A percentile compares a stretch with the other conserved stretches of the same genome.
phyloP scores from a whole-genome alignment of 768 basidiomycete genomes.

The Tylopilus vinaceipallidus region DNA sequence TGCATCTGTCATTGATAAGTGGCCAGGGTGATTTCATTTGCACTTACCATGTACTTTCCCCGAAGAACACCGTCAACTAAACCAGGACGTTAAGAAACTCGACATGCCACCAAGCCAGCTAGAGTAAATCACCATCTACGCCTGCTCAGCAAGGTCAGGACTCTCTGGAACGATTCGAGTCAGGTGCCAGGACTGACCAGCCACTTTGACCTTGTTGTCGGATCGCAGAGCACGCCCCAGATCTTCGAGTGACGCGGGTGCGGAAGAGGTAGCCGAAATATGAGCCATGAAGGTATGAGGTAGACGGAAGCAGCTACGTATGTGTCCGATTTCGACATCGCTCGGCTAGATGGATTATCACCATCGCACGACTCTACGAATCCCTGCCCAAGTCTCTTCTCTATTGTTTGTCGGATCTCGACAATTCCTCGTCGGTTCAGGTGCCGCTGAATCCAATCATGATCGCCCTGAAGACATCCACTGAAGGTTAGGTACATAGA shows the following conservation, averaged over 20 bases:
- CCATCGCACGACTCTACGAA: conserved; percentile 32
- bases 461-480: background rate
- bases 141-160: conserved; percentile 32
- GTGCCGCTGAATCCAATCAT: conserved; percentile 34
- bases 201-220: conserved; percentile 91
- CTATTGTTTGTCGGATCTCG: conserved; percentile 48
- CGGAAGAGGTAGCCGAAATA: conserved; percentile 26
- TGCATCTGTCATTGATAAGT: conserved; percentile 32
- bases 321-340: too few relatives aligned
- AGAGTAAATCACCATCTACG: conserved; percentile 59
- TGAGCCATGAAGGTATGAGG: conserved; percentile 10
- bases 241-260: conserved; percentile 54
- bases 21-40: background rate
- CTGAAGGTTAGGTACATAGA: conserved; percentile 36
- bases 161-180: background rate
- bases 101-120: background rate
- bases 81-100: conserved; percentile 6
- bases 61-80: conserved; percentile 90
- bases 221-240: conserved; percentile 50
- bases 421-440: conserved; percentile 60
- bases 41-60: conserved; percentile 86
- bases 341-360: too few relatives aligned
- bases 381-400: conserved; percentile 53
- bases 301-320: too few relatives aligned
- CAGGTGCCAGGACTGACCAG: conserved; percentile 52